Conservation (phyloP, 306 rosid genomes). For the Malus fusca region DNA sequence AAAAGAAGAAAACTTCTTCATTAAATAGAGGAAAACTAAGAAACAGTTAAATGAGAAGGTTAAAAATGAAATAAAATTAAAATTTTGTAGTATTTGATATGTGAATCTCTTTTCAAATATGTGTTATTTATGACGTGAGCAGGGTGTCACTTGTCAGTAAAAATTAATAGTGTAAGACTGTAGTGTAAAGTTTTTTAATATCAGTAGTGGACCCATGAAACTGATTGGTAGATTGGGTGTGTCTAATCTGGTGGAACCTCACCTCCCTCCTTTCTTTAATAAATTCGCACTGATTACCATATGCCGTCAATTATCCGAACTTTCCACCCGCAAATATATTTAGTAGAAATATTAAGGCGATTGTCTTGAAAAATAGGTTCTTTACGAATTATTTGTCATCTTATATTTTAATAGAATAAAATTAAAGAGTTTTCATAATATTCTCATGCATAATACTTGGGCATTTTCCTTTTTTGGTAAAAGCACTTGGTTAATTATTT, state of each 20-base stretch:
- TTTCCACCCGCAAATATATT: not conserved
- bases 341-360: too few species aligned
- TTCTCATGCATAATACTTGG: too few species aligned
- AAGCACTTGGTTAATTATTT: too few species aligned
- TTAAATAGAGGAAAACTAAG: not conserved
- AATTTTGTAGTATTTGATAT: not conserved
- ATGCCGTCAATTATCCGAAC: not conserved
- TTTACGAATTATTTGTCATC: too few species aligned
- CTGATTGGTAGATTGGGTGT: slow-evolving; percentile 1
- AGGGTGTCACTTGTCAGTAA: slow-evolving; percentile 1
- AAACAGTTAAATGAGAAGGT: not conserved
- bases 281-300: not conserved
- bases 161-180: not conserved
- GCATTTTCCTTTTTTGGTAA: too few species aligned
- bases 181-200: not conserved
- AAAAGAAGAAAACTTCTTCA: not conserved
- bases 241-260: not conserved
- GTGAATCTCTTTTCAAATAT: not conserved
- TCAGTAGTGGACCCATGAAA: not conserved
- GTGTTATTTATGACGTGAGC: not conserved
- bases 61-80: not conserved
- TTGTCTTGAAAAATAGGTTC: too few species aligned
- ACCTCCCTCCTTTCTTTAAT: not conserved
- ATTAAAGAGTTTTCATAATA: too few species aligned
- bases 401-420: too few species aligned